Evolutionary conservation across 2,329 filamentous ascomycete species (phyloP).

Genomic region (Fonsecaea monophora): DNA sequence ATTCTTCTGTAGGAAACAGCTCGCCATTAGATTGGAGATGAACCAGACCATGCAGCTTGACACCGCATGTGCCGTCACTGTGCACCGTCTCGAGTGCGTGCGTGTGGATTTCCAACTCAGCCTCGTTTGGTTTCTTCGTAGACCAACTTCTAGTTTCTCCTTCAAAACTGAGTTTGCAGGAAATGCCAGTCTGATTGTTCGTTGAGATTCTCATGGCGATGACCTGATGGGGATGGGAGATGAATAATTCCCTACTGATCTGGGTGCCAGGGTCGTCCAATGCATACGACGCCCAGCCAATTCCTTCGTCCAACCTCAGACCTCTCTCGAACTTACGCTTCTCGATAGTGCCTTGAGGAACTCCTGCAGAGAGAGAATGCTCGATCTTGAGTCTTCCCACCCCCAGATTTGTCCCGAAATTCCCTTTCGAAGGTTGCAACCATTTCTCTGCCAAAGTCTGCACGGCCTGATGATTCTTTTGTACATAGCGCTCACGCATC

Average conservation of each 20-base stretch:
- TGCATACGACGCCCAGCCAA: neutral
- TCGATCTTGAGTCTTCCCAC: neutral
- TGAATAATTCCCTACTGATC: neutral
- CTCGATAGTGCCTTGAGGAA: neutral
- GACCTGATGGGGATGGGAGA: slow-evolving; percentile 1
- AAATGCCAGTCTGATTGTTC: neutral
- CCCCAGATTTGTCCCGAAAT: neutral
- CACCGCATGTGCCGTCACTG: slow-evolving; percentile 2
- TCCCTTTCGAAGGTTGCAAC: neutral
- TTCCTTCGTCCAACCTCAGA: neutral
- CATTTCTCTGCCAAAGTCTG: slow-evolving; percentile 2
- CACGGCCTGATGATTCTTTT: neutral
- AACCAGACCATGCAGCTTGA: slow-evolving; percentile 2
- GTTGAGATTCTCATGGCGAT: neutral
- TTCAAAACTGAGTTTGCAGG: neutral
- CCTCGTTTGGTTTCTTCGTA: neutral
- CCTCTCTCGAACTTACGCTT: slow-evolving; percentile 2
- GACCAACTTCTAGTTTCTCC: slow-evolving; percentile 4
- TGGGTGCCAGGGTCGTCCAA: neutral
- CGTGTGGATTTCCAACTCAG: neutral
- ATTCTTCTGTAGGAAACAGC: neutral
- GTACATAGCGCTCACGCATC: neutral
- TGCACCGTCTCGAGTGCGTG: slow-evolving; percentile 2
- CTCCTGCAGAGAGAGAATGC: neutral
- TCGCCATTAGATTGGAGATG: neutral